Evolutionary conservation across 2,329 filamentous ascomycete species (phyloP), one percentile per base, ranked within the genome.

Genomic region (Xylariaceae sp.): DNA sequence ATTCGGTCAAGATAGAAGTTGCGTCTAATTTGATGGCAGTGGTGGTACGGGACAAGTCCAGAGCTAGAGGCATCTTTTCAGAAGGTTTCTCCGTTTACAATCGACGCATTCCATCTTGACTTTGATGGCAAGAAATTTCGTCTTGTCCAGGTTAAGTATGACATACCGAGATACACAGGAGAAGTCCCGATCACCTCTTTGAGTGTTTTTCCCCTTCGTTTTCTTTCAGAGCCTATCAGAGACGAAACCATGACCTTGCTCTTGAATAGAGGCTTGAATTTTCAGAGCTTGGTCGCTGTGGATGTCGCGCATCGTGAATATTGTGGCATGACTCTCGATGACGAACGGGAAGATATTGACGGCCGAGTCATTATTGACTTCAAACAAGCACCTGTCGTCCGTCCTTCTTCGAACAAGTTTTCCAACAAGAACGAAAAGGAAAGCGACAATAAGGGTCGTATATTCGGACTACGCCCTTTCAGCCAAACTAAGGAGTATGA

Each of bases 221-320:
- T 45, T 9, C 23, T 26, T 26, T 9, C 23, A 26, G 23, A 26
- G 9, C 23, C 23, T 4, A 26, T 4, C 4, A 55, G 14, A 20
- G 14, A 5, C 5, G 26, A 12, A 32, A 50, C 20, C 20, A 53
- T 43, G 45, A 12, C 23, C n/a, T 40, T 40, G 23, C 52, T 59
- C 37, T 26, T 59, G 43, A 48, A 32, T 26, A 14, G 53, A 20
- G 53, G 53, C 20, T 10, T 23, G 20, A 56, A 50, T 10, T 56
- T 56, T 37, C 47, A 20, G 14, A 20, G 40, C 37, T 20, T 56
- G 16, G 48, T 48, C n/a, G 37, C 46, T 14, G 56, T 54, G 4
- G 52, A 59, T 20, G 48, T 48, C 16, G 56, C 56, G 14, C 56
- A 59, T n/a, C 56, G 56, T 14, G 56, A 59, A 44, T 59, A 55